These are phyloP conservation scores for Chlorella sorokiniana DNA, from an alignment of 139 green algal genomes.

Conservation along the genomic window DNA sequence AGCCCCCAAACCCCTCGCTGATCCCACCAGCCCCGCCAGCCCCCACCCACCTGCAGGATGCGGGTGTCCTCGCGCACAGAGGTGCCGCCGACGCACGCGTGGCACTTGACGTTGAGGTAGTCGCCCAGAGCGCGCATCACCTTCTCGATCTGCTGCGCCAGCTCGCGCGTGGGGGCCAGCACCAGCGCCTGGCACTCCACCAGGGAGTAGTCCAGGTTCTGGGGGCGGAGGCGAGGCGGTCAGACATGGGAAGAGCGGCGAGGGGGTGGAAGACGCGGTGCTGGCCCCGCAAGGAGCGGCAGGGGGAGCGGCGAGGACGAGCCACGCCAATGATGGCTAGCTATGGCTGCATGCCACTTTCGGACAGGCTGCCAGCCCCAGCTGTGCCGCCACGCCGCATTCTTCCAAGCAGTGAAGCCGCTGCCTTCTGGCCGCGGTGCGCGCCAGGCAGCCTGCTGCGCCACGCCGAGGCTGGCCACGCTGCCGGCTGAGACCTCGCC, in stretches of 20 bases:
- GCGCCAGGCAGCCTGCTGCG: too few relatives aligned
- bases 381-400: too few relatives aligned
- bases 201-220: slow-evolving; percentile 96
- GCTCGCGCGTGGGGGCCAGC: slow-evolving; percentile 97
- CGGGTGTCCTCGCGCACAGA: slow-evolving; percentile 95
- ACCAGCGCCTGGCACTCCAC: slow-evolving; percentile 98
- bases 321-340: too few relatives aligned
- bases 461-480: too few relatives aligned
- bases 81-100: slow-evolving; percentile 98
- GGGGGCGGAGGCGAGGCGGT: background rate
- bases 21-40: slow-evolving; percentile 56
- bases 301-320: too few relatives aligned
- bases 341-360: too few relatives aligned
- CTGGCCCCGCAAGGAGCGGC: too few relatives aligned
- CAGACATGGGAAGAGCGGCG: background rate
- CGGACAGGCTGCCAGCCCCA: too few relatives aligned
- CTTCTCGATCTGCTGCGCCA: slow-evolving; percentile 99
- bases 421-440: too few relatives aligned
- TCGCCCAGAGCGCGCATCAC: slow-evolving; percentile 98
- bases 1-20: too few relatives aligned
- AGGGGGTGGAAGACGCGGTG: background rate
- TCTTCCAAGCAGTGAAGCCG: too few relatives aligned
- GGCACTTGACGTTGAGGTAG: slow-evolving; percentile 99
- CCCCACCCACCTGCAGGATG: slow-evolving; percentile 82
- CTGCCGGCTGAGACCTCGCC: too few relatives aligned